Evolutionary conservation across 345 rosid species (phyloP).

Genomic region (Camelina hispida): DNA sequence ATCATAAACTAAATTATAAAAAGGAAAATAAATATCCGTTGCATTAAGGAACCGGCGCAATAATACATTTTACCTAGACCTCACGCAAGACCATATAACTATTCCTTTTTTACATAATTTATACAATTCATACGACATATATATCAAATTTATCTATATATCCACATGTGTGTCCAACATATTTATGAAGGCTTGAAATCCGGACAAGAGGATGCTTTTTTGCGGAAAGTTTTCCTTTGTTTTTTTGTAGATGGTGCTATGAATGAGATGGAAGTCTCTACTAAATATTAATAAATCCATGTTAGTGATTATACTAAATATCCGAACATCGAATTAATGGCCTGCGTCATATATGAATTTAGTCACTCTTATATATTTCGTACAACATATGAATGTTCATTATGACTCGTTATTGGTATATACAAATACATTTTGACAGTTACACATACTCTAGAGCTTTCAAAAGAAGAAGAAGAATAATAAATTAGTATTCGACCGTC

Average conservation of each 20-base stretch:
- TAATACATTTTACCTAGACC: slow-evolving; percentile 19
- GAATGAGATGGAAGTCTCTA: slow-evolving; percentile 18
- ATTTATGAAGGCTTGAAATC: slow-evolving; percentile 38
- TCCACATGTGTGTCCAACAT: neutral
- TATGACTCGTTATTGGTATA: slow-evolving; percentile 18
- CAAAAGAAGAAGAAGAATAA: neutral
- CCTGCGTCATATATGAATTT: slow-evolving; percentile 36
- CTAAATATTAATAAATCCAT: neutral
- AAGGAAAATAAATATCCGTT: neutral
- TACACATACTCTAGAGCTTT: slow-evolving; percentile 27
- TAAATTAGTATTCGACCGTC: slow-evolving; percentile 38
- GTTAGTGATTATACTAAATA: slow-evolving; percentile 1
- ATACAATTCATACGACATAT: neutral
- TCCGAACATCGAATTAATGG: slow-evolving; percentile 28
- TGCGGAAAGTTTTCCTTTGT: slow-evolving; percentile 36
- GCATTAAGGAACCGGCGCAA: slow-evolving; percentile 7
- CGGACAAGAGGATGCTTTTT: slow-evolving; percentile 41
- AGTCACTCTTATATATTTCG: slow-evolving; percentile 21
- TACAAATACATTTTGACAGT: slow-evolving; percentile 18
- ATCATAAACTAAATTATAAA: neutral
- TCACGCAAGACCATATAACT: slow-evolving; percentile 17
- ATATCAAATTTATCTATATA: neutral
- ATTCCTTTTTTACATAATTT: neutral
- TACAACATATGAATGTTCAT: slow-evolving; percentile 21
- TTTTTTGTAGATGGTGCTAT: slow-evolving; percentile 28